phyloP scores from a whole-genome alignment of 129 eudicot species.

The Scalesia atractyloides region DNA sequence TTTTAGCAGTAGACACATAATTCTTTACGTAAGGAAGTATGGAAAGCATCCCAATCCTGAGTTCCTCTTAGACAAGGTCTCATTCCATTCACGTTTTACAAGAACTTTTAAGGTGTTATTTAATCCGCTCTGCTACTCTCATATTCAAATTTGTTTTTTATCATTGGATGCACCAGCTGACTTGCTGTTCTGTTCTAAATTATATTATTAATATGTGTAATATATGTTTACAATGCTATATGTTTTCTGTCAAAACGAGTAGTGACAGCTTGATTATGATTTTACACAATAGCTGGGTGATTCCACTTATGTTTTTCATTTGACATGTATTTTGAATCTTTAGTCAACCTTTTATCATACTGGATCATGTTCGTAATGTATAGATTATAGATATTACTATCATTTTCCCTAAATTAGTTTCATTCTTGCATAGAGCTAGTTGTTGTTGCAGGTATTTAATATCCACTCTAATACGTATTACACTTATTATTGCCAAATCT shows the following conservation, averaged over 20 bases:
- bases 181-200: neutral
- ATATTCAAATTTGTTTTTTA: neutral
- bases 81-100: slow-evolving; percentile 77
- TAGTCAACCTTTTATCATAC: neutral
- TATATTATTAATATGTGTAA: neutral
- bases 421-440: no score
- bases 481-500: neutral
- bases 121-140: neutral
- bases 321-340: neutral
- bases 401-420: neutral
- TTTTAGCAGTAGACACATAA: slow-evolving; percentile 54
- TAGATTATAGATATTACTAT: neutral
- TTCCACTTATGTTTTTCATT: no score
- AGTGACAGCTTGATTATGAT: neutral
- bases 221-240: neutral
- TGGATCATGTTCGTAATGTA: neutral
- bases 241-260: slow-evolving; percentile 4
- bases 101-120: slow-evolving; percentile 72
- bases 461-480: neutral
- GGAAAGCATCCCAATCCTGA: slow-evolving; percentile 78
- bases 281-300: neutral
- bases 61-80: slow-evolving; percentile 28
- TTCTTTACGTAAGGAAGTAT: slow-evolving; percentile 79
- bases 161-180: neutral
- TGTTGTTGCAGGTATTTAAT: neutral